Evolutionary conservation across 2,329 filamentous ascomycete genomes (phyloP), one percentile per base, ranked within the genome.

Genomic region (Phaeosphaeria sp.): DNA sequence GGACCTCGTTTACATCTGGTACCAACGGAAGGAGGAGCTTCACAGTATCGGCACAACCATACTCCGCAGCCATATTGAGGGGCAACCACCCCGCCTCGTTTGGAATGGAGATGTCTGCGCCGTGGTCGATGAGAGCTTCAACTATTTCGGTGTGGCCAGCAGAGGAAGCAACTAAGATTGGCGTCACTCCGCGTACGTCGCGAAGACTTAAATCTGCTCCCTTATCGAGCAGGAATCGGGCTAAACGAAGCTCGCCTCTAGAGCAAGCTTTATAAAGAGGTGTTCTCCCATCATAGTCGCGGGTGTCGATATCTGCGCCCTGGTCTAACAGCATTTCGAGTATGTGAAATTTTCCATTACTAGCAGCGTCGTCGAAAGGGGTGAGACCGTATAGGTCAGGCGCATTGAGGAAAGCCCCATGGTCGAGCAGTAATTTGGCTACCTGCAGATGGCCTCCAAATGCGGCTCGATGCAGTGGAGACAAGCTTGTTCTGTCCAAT

Each of bases 211-310:
- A 36, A 46, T 65, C 51, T 6, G 62, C 60, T 6, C 55, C 60
- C 21, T 46, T 43, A 9, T 63, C 49, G 7, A 65, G 55, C 4
- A 65, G 49, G 17, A 50, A 39, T 7, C 46, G 25, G 17, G 54
- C 55, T n/a, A 54, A n/a, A 10, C 25, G 15, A 5, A 20, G 23
- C 7, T 48, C 6, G 25, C 30, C 13, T 13, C 13, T 3, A 13
- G 7, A 3, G 13, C 9, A 11, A 36, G 30, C 30, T 13, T 36
- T 36, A 11, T 13, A 3, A 6, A 36, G 11, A 3, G 30, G 30
- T 15, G 30, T 36, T 7, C 3, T 13, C 11, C 3, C 30, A 11
- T 15, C 7, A 3, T 36, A 7, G 13, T 36, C 13, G 13, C 30
- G 30, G 13, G 11, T 7, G 13, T 36, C 13, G 30, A 36, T 36